These are phyloP conservation scores for Rhodomyrtus psidioides DNA, from an alignment of 441 rosid genomes.

Conservation along the genomic window DNA sequence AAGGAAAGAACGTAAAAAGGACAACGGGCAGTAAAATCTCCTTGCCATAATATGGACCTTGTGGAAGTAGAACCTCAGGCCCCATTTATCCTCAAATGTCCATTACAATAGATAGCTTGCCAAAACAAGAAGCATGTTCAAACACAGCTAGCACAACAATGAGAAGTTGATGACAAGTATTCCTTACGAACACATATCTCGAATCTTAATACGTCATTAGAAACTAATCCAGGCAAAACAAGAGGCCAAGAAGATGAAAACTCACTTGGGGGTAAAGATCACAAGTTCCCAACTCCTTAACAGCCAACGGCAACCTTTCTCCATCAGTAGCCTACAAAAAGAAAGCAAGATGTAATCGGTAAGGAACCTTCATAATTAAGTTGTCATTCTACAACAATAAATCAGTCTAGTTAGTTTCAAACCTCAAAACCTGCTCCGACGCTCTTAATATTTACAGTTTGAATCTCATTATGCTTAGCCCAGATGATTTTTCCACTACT, in stretches of 20 bases:
- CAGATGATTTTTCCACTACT: conserved; percentile 96
- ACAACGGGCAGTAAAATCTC: not conserved
- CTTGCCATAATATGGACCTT: not conserved
- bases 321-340: conserved; percentile 79
- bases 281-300: conserved; percentile 96
- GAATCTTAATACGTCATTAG: not conserved
- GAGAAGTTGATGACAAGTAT: not conserved
- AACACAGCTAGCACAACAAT: not conserved
- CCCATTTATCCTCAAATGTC: not conserved
- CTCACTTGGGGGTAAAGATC: conserved; percentile 99
- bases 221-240: not conserved
- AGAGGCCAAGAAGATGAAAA: conserved; percentile 4
- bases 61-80: not conserved
- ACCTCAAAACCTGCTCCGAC: conserved; percentile 96
- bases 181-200: not conserved
- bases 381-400: not conserved
- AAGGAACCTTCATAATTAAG: conserved; percentile 5
- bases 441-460: conserved; percentile 94
- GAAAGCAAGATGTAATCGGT: not conserved
- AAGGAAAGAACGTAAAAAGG: not conserved
- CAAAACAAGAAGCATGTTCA: not conserved
- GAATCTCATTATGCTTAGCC: conserved; percentile 99
- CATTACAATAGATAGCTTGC: not conserved
- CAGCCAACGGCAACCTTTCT: conserved; percentile 94
- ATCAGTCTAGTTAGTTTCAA: not conserved